phyloP scores from a whole-genome alignment of 371 early-diverging fungal species.

The Choanephora cucurbitarum region DNA sequence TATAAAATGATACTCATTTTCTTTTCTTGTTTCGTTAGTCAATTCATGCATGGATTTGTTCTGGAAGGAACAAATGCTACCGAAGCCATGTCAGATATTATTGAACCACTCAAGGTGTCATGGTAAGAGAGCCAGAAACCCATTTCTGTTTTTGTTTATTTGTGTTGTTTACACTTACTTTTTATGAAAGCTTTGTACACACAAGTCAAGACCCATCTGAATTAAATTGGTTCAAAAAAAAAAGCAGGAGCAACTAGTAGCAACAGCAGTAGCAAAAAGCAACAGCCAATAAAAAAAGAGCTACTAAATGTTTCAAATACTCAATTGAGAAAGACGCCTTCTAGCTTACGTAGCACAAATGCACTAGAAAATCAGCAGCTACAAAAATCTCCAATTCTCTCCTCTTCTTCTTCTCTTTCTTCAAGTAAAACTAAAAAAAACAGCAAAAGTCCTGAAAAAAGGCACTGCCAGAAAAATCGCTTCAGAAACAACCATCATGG shows the following conservation, averaged over 20 bases:
- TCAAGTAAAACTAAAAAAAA: neutral
- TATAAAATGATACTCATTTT: neutral
- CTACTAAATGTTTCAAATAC: constrained; percentile 8
- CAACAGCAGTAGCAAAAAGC: constrained; percentile 2
- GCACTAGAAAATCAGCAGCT: constrained; percentile 1
- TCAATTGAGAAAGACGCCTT: neutral
- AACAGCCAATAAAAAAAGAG: constrained; percentile 2
- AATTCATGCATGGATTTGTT: constrained; percentile 29
- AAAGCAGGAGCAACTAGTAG: neutral
- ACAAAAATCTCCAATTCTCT: neutral
- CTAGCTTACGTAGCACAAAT: constrained; percentile 6
- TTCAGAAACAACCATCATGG: neutral
- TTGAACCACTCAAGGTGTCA: neutral
- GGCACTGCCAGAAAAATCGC: neutral
- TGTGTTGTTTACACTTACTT: too few species aligned
- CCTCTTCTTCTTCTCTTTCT: neutral
- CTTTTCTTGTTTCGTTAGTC: constrained; percentile 13
- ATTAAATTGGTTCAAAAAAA: constrained; percentile 14
- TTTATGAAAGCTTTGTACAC: constrained; percentile 6
- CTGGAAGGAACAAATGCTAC: constrained; percentile 36
- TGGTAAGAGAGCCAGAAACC: too few species aligned
- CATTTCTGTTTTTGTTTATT: too few species aligned
- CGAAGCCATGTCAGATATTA: constrained; percentile 22
- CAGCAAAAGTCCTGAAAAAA: neutral
- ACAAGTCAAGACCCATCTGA: constrained; percentile 8